Conservation (phyloP, 768 basidiomycete species). For the Xanthoconium purpureum region DNA sequence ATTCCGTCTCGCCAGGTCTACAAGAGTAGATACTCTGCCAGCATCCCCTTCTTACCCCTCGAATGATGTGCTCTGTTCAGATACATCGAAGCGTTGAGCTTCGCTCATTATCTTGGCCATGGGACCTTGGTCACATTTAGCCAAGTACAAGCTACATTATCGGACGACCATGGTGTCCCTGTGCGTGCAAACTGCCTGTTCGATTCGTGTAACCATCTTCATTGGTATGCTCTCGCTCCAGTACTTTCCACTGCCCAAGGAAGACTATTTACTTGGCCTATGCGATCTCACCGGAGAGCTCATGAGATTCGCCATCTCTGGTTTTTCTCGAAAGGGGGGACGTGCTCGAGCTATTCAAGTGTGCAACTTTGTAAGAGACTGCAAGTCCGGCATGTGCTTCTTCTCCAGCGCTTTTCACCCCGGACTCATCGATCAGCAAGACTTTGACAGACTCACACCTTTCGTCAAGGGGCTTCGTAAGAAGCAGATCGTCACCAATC, state of each 20-base stretch:
- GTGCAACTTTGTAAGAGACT: constrained; percentile 68
- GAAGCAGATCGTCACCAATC: constrained; percentile 82
- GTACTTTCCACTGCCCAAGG: constrained; percentile 73
- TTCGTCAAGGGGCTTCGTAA: constrained; percentile 71
- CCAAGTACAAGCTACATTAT: constrained; percentile 64
- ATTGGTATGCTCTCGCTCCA: constrained; percentile 30
- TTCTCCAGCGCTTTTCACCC: neutral
- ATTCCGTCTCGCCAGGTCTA: constrained; percentile 72
- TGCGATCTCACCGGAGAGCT: constrained; percentile 96
- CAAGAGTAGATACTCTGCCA: constrained; percentile 54
- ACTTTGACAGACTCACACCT: constrained; percentile 75
- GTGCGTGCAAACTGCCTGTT: constrained; percentile 43
- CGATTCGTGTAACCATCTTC: constrained; percentile 2
- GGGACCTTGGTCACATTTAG: constrained; percentile 62
- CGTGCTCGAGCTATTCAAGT: constrained; percentile 59
- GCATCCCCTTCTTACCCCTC: neutral
- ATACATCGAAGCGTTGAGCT: constrained; percentile 91
- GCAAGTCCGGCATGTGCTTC: constrained; percentile 58
- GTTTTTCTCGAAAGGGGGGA: constrained; percentile 65
- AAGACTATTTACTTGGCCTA: constrained; percentile 89
- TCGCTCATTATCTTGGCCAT: constrained; percentile 79
- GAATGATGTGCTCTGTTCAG: constrained; percentile 22
- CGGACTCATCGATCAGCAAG: constrained; percentile 35
- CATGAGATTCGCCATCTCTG: constrained; percentile 92
- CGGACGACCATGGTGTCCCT: constrained; percentile 56